Base-by-base conservation (phyloP, 2,329 filamentous ascomycete genomes). In the Clonostachys rhizophaga region DNA sequence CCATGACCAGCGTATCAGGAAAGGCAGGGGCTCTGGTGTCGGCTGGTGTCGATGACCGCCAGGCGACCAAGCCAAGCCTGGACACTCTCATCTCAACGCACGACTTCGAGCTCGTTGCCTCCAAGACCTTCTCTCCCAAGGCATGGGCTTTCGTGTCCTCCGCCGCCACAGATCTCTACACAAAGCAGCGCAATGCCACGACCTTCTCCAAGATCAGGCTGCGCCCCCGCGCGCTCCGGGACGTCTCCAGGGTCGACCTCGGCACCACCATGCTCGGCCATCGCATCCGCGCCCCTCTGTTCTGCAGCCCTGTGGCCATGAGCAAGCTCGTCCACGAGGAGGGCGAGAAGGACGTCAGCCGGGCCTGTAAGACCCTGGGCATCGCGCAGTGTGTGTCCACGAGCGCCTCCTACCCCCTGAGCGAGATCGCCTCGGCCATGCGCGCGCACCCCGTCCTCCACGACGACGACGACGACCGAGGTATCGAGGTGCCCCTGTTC, bases 111-210 rank as follows among this genome's bases (percentile, higher is more conserved):
- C 49, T 65, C 11, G 79, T 76, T 0, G 83, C 83, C 5, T 71
- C 74, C 14, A 66, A 68, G 24, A 76, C 74, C 6, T 70, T 84
- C 43, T 71, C 72, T 9, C 72, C 75, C 18, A 87, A 87, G 56
- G 78, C 83, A n/a, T 86, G 81, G 80, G 84, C 83, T 1, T 87
- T 86, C 56, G 79, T 83, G 58, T 84, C 80, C 17, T 84, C 81
- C 9, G 84, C 83, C 3, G 79, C 83, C 11, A 86, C 81, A 6
- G 84, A 76, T 56, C 61, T 70, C n/a, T 74, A 74, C 55, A 79
- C 84, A 36, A 78, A 83, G 43, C 54, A 51, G 44, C 71, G 74
- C 44, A 87, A 87, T 59, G 71, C 67, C 20, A 67, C 71, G 1
- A 67, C 73, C 50, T 83, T 82, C 54, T 65, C 71, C 39, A 63